These are phyloP conservation scores for Xylaria palmicola DNA, from an alignment of 495 filamentous ascomycete genomes.

Conservation along the genomic window DNA sequence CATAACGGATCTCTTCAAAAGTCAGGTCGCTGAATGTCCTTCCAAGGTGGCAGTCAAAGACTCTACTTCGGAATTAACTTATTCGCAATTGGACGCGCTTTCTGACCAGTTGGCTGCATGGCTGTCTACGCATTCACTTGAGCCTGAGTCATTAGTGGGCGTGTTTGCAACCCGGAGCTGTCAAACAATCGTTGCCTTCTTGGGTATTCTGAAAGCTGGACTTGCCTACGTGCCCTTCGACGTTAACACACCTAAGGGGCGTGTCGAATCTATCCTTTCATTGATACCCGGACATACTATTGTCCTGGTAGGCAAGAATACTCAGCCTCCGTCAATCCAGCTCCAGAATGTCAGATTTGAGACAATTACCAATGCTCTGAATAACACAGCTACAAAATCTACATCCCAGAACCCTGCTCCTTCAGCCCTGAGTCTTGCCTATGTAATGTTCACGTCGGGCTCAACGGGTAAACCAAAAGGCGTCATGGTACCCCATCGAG, in stretches of 20 bases:
- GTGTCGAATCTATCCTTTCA: constrained; percentile 6
- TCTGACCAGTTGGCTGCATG: constrained; percentile 2
- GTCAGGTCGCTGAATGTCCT: background rate
- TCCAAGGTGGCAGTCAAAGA: background rate
- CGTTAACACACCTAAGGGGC: background rate
- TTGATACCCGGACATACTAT: background rate
- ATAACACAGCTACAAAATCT: background rate
- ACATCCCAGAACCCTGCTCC: background rate
- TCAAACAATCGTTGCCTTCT: constrained; percentile 12
- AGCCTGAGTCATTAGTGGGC: constrained; percentile 1
- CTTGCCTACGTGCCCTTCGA: constrained; percentile 16
- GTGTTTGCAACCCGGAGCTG: constrained; percentile 2
- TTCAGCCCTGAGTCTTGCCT: background rate
- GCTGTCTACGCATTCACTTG: background rate
- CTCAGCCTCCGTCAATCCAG: background rate
- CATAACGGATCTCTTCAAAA: background rate
- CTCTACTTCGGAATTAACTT: background rate
- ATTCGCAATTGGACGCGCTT: constrained; percentile 5
- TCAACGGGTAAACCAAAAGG: constrained; percentile 44
- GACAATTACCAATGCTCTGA: background rate
- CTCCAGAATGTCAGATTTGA: background rate
- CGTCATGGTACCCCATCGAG: constrained; percentile 32
- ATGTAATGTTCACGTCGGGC: constrained; percentile 38
- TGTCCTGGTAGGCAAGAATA: background rate
- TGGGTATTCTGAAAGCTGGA: constrained; percentile 16